A percentile compares a stretch with the other conserved stretches of the same genome.
These are phyloP conservation scores for Trichocomaceae sp. DNA, from an alignment of 2,329 filamentous ascomycete genomes.

Conservation along the genomic window DNA sequence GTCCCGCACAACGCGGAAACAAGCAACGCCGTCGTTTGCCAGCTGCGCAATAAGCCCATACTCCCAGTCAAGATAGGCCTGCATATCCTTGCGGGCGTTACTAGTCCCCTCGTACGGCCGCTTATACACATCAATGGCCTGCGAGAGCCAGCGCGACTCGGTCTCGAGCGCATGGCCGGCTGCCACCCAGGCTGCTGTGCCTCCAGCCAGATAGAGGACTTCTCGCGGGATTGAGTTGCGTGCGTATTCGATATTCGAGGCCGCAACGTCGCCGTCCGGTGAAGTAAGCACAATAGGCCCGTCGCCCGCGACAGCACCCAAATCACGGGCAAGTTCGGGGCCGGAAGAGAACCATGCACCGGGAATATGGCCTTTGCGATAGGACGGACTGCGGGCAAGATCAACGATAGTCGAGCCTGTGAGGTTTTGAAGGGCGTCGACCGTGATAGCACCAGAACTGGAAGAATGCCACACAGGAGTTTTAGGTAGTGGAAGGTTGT, in stretches of 20 bases:
- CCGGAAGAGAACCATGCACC: constrained; percentile 27
- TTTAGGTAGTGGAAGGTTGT: constrained; percentile 3
- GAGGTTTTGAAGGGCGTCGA: constrained; percentile 15
- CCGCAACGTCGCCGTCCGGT: constrained; percentile 1
- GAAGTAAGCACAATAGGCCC: constrained; percentile 22
- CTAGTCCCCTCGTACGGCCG: constrained; percentile 27
- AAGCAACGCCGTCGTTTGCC: constrained; percentile 24
- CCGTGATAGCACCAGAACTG: neutral
- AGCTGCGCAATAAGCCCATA: constrained; percentile 26
- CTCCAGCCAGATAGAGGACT: constrained; percentile 21
- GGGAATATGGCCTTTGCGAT: constrained; percentile 26
- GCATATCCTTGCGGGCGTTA: constrained; percentile 25
- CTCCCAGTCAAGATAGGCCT: constrained; percentile 29
- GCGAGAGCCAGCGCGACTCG: constrained; percentile 23
- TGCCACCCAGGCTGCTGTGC: constrained; percentile 23
- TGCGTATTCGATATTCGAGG: neutral
- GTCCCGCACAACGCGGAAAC: constrained; percentile 21
- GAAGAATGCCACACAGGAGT: neutral
- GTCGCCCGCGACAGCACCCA: constrained; percentile 13
- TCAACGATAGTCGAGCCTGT: constrained; percentile 20
- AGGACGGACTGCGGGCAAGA: constrained; percentile 24
- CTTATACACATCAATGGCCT: constrained; percentile 29
- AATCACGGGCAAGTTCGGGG: constrained; percentile 24
- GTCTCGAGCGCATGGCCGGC: constrained; percentile 20
- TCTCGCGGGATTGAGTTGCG: constrained; percentile 4